A percentile compares a stretch with the other conserved stretches of the same genome.
These are phyloP conservation scores for Phytomonas francai DNA, from an alignment of 208 protist species.

Conservation along the genomic window DNA sequence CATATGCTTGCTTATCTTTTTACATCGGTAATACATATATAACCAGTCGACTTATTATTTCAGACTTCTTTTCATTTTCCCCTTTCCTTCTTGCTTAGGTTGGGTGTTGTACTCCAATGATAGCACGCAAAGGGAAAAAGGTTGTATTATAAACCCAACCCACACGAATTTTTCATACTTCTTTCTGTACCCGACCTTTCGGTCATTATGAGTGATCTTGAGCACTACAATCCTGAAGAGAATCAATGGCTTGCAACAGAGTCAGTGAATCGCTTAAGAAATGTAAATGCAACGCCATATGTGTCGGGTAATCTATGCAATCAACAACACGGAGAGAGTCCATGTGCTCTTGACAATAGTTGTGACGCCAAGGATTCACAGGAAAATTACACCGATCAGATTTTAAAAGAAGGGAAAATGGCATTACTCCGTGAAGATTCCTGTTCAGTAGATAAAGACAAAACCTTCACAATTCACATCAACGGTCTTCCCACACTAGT, in stretches of 20 bases:
- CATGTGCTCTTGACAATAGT: background rate
- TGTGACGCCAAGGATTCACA: background rate
- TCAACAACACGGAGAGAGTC: background rate
- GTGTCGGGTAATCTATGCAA: background rate
- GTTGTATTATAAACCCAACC: background rate
- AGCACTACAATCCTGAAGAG: background rate
- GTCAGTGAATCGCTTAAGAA: background rate
- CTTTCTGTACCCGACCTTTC: background rate
- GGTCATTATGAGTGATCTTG: constrained; percentile 6
- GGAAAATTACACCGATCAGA: background rate
- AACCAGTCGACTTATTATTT: constrained; percentile 5
- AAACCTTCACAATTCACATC: constrained; percentile 18
- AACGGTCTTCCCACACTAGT: constrained; percentile 14
- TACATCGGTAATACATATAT: constrained; percentile 8
- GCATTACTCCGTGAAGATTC: background rate
- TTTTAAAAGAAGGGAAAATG: background rate
- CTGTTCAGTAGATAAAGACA: background rate
- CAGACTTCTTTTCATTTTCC: constrained; percentile 11
- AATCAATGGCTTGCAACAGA: background rate
- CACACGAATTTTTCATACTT: background rate
- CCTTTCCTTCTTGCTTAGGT: constrained; percentile 3
- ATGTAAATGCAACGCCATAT: background rate
- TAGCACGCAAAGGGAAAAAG: background rate
- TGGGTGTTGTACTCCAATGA: background rate
- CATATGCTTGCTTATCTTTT: constrained; percentile 1